These are phyloP conservation scores for Tricholoma flavovirens DNA, from an alignment of 768 basidiomycete genomes.

Conservation along the genomic window DNA sequence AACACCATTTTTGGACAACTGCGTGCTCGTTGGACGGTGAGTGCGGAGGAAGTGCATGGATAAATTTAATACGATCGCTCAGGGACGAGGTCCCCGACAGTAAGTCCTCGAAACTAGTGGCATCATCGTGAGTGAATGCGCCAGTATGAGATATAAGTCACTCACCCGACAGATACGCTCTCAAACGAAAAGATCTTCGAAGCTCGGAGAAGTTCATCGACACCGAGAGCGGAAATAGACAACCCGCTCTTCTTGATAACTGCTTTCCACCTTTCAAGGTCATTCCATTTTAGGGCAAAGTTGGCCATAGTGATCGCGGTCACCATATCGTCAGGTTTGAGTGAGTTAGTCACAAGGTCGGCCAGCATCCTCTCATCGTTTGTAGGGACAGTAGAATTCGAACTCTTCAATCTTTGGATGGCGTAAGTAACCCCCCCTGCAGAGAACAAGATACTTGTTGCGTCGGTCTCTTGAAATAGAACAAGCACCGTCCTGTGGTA, in stretches of 20 bases:
- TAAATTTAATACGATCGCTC: constrained; percentile 17
- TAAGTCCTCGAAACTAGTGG: constrained; percentile 17
- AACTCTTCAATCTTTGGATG: background rate
- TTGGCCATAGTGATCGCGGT: constrained; percentile 13
- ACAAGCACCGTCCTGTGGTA: constrained; percentile 9
- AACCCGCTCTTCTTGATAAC: constrained; percentile 14
- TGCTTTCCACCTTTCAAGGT: constrained; percentile 21
- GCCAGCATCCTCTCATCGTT: too few species aligned
- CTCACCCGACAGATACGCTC: constrained; percentile 16
- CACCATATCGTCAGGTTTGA: constrained; percentile 5
- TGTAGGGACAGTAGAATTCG: background rate
- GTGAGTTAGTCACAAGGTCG: background rate
- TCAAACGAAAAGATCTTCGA: constrained; percentile 22
- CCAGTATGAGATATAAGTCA: background rate
- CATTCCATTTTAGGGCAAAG: constrained; percentile 24
- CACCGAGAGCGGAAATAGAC: constrained; percentile 8
- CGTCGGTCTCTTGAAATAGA: constrained; percentile 6
- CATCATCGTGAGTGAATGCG: background rate
- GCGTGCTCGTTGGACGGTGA: constrained; percentile 7
- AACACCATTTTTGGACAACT: constrained; percentile 14
- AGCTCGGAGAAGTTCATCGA: constrained; percentile 13
- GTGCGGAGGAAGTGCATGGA: constrained; percentile 12
- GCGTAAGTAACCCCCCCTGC: constrained; percentile 22
- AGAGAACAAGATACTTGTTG: constrained; percentile 10
- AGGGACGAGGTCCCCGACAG: constrained; percentile 9